These are phyloP conservation scores for Cantharellus anzutake DNA, from an alignment of 768 basidiomycete genomes.

Conservation along the genomic window DNA sequence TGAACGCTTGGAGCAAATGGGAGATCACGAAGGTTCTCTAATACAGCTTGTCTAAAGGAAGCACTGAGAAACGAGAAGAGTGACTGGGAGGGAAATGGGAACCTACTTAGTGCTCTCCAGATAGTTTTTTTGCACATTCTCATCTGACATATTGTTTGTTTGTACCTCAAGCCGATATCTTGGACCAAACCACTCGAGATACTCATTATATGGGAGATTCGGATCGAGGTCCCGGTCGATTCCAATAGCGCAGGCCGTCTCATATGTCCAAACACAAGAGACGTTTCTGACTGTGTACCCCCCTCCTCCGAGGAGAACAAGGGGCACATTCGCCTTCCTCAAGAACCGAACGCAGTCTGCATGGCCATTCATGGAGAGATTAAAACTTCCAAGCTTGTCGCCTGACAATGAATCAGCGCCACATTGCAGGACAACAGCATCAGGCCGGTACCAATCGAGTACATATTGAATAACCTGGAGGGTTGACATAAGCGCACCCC, in stretches of 20 bases:
- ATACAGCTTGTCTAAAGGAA: slow-evolving; percentile 24
- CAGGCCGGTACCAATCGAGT: slow-evolving; percentile 73
- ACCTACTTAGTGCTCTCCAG: slow-evolving; percentile 59
- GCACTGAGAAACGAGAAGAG: slow-evolving; percentile 17
- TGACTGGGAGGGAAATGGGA: slow-evolving; percentile 16
- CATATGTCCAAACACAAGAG: slow-evolving; percentile 86
- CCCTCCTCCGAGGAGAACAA: slow-evolving; percentile 86
- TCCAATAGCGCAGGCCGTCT: slow-evolving; percentile 89
- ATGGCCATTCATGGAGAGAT: slow-evolving; percentile 89
- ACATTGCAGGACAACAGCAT: slow-evolving; percentile 81
- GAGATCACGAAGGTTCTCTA: slow-evolving; percentile 38
- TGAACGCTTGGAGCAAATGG: slow-evolving; percentile 68
- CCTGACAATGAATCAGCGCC: slow-evolving; percentile 91
- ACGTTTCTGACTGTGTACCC: slow-evolving; percentile 98
- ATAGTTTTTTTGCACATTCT: slow-evolving; percentile 65
- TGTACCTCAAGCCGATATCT: slow-evolving; percentile 83
- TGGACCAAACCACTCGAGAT: slow-evolving; percentile 96
- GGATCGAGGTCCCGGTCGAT: slow-evolving; percentile 58
- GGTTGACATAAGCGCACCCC: neutral
- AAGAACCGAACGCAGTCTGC: slow-evolving; percentile 80
- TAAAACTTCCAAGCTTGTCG: slow-evolving; percentile 92
- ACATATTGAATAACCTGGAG: slow-evolving; percentile 61
- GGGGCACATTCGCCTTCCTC: slow-evolving; percentile 60
- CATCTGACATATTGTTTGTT: slow-evolving; percentile 86
- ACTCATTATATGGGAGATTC: slow-evolving; percentile 70